Evolutionary conservation across 192 early-diverging fungal species (phyloP), one percentile per base, ranked within the genome.

Genomic region (Coemansia sp.): DNA sequence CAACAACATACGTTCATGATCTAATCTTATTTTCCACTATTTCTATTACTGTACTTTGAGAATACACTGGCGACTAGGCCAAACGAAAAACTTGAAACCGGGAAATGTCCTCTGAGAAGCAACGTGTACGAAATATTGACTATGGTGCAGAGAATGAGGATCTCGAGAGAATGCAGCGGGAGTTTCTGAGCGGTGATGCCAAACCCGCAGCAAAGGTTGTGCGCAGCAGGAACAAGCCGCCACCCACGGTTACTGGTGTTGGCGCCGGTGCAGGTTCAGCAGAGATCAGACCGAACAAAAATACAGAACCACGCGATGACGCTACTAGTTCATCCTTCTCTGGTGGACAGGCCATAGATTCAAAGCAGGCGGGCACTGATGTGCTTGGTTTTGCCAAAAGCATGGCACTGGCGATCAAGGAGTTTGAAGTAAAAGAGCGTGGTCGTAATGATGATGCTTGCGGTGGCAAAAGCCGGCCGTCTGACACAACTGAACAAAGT

Each of bases 181-280:
- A 80, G 13, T 84, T 84, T 69, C 52, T 84, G 4, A 64, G 49
- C 10, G 65, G 66, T 41, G 68, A 63, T 15, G 58, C 56, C 59
- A 71, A 72, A 40, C 83, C 83, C 4, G 77, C 83, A 4, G 83
- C 83, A 32, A 68, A 63, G 47, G 72, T 80, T 1, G 58, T 84
- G 16, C 68, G 72, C 6, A 26, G 26, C 26, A 63, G 19, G 6
- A 42, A 16, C 39, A 48, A 69, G 41, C 67, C 63, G 26, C 80
- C 73, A 26, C 39, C 46, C 1, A 61, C 60, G 32, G 66, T 61
- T 22, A 7, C 5, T 21, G 42, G 16, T 7, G 4, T 8, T 15
- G 45, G 7, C 8, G 43, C 12, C 22, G 36, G 22, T 9, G 15
- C 16, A 16, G 26, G 43, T 12, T 26, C 52, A 32, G 21, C 19